These are phyloP conservation scores for Coniella vitis DNA, from an alignment of 2,329 filamentous ascomycete genomes.

Conservation along the genomic window DNA sequence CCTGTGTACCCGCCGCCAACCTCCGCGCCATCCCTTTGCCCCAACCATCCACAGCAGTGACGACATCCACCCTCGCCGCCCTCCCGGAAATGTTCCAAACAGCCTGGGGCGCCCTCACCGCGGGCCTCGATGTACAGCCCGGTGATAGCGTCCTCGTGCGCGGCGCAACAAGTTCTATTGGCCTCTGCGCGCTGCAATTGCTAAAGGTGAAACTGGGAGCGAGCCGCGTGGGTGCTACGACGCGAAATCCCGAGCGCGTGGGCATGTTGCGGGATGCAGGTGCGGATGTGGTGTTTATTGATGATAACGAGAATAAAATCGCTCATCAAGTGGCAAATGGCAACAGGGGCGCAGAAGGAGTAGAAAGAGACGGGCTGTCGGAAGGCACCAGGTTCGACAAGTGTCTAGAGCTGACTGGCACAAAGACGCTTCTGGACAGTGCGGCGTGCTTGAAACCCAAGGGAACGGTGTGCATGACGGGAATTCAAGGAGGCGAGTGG, in stretches of 20 bases:
- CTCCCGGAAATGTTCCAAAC: slow-evolving; percentile 46
- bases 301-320: slow-evolving; percentile 35
- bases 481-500: slow-evolving; percentile 22
- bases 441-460: slow-evolving; percentile 30
- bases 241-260: slow-evolving; percentile 28
- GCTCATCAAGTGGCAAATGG: slow-evolving; percentile 26
- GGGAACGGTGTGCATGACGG: slow-evolving; percentile 38
- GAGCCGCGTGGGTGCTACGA: slow-evolving; percentile 32
- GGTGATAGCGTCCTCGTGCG: slow-evolving; percentile 40
- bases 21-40: slow-evolving; percentile 28
- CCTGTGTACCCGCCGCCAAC: slow-evolving; percentile 33
- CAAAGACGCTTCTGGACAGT: slow-evolving; percentile 35
- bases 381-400: slow-evolving; percentile 30
- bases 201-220: slow-evolving; percentile 32
- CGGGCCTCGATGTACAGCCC: slow-evolving; percentile 28
- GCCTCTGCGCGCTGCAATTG: slow-evolving; percentile 38
- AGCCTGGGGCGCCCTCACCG: slow-evolving; percentile 37
- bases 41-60: slow-evolving; percentile 24
- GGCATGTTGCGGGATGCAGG: slow-evolving; percentile 31
- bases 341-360: slow-evolving; percentile 4
- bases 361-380: no score
- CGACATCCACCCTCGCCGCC: slow-evolving; percentile 29
- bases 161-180: slow-evolving; percentile 41
- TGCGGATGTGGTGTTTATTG: slow-evolving; percentile 36
- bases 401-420: slow-evolving; percentile 39